These are phyloP conservation scores for Excoecaria cochinchinensis DNA, from an alignment of 345 rosid species.

Conservation along the genomic window DNA sequence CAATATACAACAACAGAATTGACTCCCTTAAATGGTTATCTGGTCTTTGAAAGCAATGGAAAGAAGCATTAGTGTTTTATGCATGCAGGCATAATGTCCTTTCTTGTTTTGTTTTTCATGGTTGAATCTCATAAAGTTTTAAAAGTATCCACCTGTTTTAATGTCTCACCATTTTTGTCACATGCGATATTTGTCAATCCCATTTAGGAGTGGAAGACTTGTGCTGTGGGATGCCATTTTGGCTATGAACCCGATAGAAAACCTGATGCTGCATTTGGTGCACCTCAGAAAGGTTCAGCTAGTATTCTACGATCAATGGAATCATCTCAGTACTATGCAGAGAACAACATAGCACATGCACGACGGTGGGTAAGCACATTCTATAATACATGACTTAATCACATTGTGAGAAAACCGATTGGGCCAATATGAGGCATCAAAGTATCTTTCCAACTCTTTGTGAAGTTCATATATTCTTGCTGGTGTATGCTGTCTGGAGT, in stretches of 20 bases:
- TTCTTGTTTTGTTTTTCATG: neutral
- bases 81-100: neutral
- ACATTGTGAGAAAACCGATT: neutral
- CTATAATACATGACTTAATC: conserved; percentile 31
- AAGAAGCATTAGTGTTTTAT: neutral
- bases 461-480: neutral
- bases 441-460: neutral
- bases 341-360: conserved; percentile 67
- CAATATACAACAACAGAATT: no score
- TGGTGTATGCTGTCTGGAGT: neutral
- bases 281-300: conserved; percentile 36
- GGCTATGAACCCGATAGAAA: conserved; percentile 35
- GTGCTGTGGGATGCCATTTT: conserved; percentile 73
- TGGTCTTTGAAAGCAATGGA: no score
- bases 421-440: neutral
- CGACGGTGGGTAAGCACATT: conserved; percentile 99
- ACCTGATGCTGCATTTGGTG: conserved; percentile 75
- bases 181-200: neutral
- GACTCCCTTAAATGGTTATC: no score
- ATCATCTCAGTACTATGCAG: conserved; percentile 73
- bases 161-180: neutral
- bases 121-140: neutral
- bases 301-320: conserved; percentile 86
- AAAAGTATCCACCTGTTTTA: neutral
- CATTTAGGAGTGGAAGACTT: conserved; percentile 59